Percentiles rank a stretch among this genome's conserved stretches.
phyloP scores from a whole-genome alignment of 1,284 basidiomycete genomes.

The Leccinum pachyderme region DNA sequence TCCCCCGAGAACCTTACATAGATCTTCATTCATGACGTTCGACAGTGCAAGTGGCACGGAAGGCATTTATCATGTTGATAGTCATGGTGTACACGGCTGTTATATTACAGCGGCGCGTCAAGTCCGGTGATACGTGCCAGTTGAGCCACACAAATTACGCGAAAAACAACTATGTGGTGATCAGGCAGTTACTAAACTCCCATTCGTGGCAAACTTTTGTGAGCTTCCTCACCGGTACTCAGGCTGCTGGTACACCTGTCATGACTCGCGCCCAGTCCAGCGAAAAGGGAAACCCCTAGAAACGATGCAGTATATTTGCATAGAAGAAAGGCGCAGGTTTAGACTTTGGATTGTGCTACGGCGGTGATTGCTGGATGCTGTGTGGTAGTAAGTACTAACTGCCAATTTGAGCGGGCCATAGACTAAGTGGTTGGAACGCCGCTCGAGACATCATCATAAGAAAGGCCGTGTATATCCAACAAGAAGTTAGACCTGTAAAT shows the following conservation, averaged over 20 bases:
- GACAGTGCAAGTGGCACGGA: no score
- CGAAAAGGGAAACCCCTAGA: background rate
- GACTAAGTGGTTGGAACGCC: no score
- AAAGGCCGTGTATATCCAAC: no score
- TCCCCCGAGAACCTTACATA: no score
- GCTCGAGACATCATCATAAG: no score
- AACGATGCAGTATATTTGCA: background rate
- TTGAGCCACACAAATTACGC: background rate
- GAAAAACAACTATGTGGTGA: background rate
- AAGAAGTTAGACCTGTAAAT: no score
- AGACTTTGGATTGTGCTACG: background rate
- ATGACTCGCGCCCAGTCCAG: background rate
- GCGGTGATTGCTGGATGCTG: background rate
- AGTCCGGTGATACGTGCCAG: no score
- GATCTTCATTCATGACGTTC: no score
- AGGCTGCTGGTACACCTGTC: background rate
- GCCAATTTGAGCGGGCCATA: no score
- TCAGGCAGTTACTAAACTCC: background rate
- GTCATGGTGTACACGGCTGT: no score
- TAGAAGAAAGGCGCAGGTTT: background rate
- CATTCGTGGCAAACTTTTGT: background rate
- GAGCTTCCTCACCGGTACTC: background rate
- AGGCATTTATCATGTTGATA: no score
- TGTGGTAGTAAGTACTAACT: background rate
- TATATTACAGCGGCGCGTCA: no score